Evolutionary conservation across 2,329 filamentous ascomycete species (phyloP), one percentile per base, ranked within the genome.

Genomic region (Pestalotiopsis sp.): DNA sequence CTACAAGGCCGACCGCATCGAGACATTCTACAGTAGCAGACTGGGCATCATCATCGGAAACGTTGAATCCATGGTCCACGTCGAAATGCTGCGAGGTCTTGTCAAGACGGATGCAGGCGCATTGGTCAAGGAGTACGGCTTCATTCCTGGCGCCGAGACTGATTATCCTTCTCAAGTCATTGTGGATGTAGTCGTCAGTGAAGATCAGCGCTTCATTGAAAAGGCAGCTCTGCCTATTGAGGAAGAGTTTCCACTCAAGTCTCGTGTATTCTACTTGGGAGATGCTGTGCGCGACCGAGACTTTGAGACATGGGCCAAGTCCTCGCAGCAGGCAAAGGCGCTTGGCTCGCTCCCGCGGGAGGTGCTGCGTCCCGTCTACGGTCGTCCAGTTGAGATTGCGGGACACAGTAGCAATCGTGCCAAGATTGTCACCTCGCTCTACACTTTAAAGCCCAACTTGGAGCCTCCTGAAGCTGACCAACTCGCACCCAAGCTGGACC

Each of bases 181-280:
- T 64, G 95, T 99, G 14, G 94, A 98, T 75, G 88, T 94, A 70
- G 95, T 98, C 57, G 83, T 94, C 75, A 97, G 95, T 77, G 92
- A 95, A 75, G 96, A 99, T 77, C 90, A 94, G 78, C 93, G 96
- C 27, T 99, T 99, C 82, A 88, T 98, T 66, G 96, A 99, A 81
- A 92, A 91, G 75, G 91, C 87, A 13, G 95, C 96, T n/a, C 77
- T 97, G 4, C 92, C 95, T 1, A 91, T 99, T 41, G 92, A 95
- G 73, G 91, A 98, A 78, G 96, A 99, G 76, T 98, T 98, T 71
- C 95, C 96, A 0, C 82, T 91, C 67, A 91, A 90, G 52, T 93
- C 93, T 1, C 89, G 91, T 68, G 94, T 93, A 0, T 99, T 99
- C 83, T 98, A 97, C 84, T 84, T 99, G 2, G 96, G 96, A 61